These are phyloP conservation scores for Cryomyces minteri DNA, from an alignment of 495 filamentous ascomycete species.

Conservation along the genomic window DNA sequence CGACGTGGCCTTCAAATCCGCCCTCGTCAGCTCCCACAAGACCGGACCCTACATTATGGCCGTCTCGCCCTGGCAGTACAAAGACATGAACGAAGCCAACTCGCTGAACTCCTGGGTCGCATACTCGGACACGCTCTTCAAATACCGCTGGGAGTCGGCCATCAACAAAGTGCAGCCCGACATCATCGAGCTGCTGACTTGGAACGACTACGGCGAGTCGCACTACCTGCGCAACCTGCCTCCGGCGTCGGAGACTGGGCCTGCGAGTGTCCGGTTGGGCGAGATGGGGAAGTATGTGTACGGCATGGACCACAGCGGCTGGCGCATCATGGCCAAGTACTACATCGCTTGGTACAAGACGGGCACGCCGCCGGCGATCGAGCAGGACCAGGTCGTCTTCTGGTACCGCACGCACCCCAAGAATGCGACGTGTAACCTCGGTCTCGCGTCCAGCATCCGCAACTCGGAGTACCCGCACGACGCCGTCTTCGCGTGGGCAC, in stretches of 20 bases:
- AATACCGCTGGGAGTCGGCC: conserved; percentile 1
- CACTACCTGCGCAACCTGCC: conserved; percentile 1
- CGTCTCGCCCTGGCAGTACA: conserved; percentile 13
- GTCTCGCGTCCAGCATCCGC: conserved; percentile 1
- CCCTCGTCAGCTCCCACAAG: conserved; percentile 5
- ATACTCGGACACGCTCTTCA: conserved; percentile 12
- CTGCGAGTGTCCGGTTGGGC: neutral
- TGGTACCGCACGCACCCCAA: conserved; percentile 14
- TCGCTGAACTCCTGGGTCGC: conserved; percentile 8
- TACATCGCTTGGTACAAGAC: conserved; percentile 2
- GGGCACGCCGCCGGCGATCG: neutral
- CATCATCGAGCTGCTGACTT: conserved; percentile 2
- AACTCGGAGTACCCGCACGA: conserved; percentile 6
- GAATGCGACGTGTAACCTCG: conserved; percentile 2
- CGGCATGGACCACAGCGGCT: neutral
- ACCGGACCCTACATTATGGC: conserved; percentile 13
- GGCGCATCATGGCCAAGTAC: conserved; percentile 1
- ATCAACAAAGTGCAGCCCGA: conserved; percentile 6
- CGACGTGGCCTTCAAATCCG: conserved; percentile 9
- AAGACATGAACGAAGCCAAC: conserved; percentile 10
- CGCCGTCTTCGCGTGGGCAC: conserved; percentile 14
- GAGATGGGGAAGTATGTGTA: neutral
- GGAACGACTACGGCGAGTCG: conserved; percentile 2
- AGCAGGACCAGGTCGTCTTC: conserved; percentile 10
- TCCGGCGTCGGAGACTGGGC: neutral